These are phyloP conservation scores for Beauveria brongniartii DNA, from an alignment of 2,329 filamentous ascomycete species.

Conservation along the genomic window DNA sequence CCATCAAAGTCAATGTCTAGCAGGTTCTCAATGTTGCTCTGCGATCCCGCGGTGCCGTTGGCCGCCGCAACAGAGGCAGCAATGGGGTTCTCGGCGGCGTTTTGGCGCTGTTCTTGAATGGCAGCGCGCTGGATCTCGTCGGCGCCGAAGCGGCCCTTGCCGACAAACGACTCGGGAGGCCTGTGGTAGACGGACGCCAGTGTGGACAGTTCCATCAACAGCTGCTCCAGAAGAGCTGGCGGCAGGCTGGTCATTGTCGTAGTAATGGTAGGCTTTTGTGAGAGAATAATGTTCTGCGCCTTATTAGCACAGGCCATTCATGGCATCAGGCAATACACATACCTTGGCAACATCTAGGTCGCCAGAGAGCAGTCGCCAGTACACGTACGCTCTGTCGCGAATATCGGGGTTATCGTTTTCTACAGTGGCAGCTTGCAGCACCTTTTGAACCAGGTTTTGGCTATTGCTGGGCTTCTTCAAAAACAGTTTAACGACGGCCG, in stretches of 20 bases:
- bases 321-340: constrained; percentile 13
- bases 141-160: constrained; percentile 86
- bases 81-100: constrained; percentile 88
- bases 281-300: constrained; percentile 70
- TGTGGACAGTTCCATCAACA: constrained; percentile 88
- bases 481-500: constrained; percentile 94
- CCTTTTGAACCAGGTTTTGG: constrained; percentile 86
- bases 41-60: constrained; percentile 51
- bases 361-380: constrained; percentile 92
- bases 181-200: constrained; percentile 98
- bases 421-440: constrained; percentile 83
- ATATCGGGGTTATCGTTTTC: constrained; percentile 98
- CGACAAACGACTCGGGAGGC: constrained; percentile 94
- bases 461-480: constrained; percentile 91
- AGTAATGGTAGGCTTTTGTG: constrained; percentile 87
- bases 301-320: constrained; percentile 17
- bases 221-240: constrained; percentile 72
- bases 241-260: constrained; percentile 91
- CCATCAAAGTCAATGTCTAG: constrained; percentile 96
- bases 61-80: constrained; percentile 71
- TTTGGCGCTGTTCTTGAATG: constrained; percentile 91
- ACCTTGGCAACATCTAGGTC: constrained; percentile 87
- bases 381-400: constrained; percentile 92
- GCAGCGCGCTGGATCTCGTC: constrained; percentile 92
- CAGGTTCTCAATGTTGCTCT: constrained; percentile 86